Percentiles rank a stretch among this genome's conserved stretches.
phyloP scores from a whole-genome alignment of 1,284 basidiomycete genomes.

The Ceratobasidium sp. region DNA sequence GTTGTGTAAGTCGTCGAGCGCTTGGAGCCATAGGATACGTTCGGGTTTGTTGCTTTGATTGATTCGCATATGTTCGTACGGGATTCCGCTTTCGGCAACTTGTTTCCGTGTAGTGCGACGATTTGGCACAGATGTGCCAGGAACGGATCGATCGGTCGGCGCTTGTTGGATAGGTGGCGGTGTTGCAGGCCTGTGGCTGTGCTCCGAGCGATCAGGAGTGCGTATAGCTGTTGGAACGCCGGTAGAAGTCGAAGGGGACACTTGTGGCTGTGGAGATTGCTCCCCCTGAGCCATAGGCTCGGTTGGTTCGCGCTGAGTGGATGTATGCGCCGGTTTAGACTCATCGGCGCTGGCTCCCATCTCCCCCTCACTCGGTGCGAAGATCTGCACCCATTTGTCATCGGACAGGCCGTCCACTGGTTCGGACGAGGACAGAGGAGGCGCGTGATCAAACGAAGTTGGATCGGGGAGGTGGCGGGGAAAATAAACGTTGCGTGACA shows the following conservation, averaged over 20 bases:
- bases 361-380: slow-evolving; percentile 32
- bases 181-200: not conserved
- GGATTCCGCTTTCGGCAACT: not conserved
- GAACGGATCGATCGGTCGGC: not conserved
- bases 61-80: not conserved
- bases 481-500: slow-evolving; percentile 10
- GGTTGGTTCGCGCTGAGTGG: slow-evolving; percentile 1
- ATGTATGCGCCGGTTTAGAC: not conserved
- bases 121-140: not conserved
- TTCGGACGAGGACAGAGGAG: not conserved
- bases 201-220: not conserved
- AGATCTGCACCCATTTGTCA: slow-evolving; percentile 14
- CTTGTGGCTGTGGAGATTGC: not conserved
- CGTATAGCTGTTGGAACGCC: not conserved
- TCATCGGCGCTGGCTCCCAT: not conserved
- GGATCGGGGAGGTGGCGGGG: slow-evolving; percentile 26
- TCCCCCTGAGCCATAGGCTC: not conserved
- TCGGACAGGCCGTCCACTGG: not conserved
- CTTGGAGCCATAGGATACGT: not conserved
- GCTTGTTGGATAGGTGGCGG: not conserved
- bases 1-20: not conserved
- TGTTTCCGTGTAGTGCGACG: not conserved
- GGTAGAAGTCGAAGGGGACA: not conserved
- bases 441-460: not conserved
- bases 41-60: not conserved